Percentiles rank a stretch among this genome's conserved stretches.
These are phyloP conservation scores for Colletotrichum zoysiae DNA, from an alignment of 2,329 filamentous ascomycete genomes.

Conservation along the genomic window DNA sequence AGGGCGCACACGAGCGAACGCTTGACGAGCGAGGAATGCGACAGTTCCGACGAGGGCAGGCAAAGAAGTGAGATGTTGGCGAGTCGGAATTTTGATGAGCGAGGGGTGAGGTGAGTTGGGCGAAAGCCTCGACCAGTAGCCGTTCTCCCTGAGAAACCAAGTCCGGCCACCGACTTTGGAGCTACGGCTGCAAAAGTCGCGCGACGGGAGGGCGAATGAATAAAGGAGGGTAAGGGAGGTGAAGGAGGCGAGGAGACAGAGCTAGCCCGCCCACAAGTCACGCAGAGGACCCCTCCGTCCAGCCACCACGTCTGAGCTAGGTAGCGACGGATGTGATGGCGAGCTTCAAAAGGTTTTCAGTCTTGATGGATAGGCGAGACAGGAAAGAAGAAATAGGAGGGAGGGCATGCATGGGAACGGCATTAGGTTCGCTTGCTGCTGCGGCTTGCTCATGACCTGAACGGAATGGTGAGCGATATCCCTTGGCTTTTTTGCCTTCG, in stretches of 20 bases:
- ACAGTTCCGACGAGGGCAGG: background rate
- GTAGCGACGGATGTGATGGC: conserved; percentile 1
- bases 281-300: background rate
- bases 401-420: conserved; percentile 4
- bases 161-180: conserved; percentile 20
- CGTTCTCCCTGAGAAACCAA: conserved; percentile 27
- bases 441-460: conserved; percentile 12
- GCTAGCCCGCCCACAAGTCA: background rate
- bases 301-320: conserved; percentile 12
- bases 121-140: conserved; percentile 4
- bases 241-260: background rate
- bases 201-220: background rate
- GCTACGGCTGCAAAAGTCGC: conserved; percentile 7
- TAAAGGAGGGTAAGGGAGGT: background rate
- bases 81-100: conserved; percentile 36
- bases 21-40: conserved; percentile 13
- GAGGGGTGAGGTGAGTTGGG: conserved; percentile 1
- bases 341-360: background rate
- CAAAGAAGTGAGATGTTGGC: conserved; percentile 29
- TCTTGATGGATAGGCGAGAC: conserved; percentile 8
- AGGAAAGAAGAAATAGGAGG: conserved; percentile 3
- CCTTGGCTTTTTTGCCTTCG: conserved; percentile 13
- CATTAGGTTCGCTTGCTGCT: conserved; percentile 15
- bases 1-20: background rate
- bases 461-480: conserved; percentile 11